Evolutionary conservation across 805 yeast species (phyloP), one percentile per base, ranked within the genome.

Genomic region (Spathaspora girioi): DNA sequence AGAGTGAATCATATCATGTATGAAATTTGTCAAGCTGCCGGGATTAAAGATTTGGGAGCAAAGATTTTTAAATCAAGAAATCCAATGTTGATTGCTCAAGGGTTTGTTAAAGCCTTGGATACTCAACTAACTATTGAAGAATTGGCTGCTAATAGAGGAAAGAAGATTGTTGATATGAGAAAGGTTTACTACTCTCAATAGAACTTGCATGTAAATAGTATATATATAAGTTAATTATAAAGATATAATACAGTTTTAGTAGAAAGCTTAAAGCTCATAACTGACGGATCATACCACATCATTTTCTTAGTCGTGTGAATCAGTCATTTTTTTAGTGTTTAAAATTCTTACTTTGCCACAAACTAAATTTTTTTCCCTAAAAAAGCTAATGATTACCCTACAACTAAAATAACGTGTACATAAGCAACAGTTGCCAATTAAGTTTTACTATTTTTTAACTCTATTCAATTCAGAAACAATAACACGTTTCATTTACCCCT

Each of bases 41-140:
- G 99, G 56, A 90, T 94, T 68, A 88, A 87, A 69, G 99, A 94
- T 71, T 75, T 94, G 62, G 82, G 91, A 61, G 97, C 96, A 4
- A 93, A 93, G 65, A 88, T 93, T 46, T 89, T 87, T 76, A 86
- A 91, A 63, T 89, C 97, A 38, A 83, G 98, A 77, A 94, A 93
- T 73, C 86, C 87, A 48, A 90, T 94, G 96, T 92, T 92, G 69
- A 96, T 92, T 46, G 89, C 89, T 52, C 91, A 92, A 73, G 94
- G 93, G 43, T 81, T 92, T 48, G 77, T 92, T 53, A 96, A 89
- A 67, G 97, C 97, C 1, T 79, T 94, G 57, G 76, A 79, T 48
- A 82, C 83, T 62, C 98, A 92, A 71, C 82, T 81, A 57, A 80
- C 96, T 1, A 78, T 89, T 60, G 96, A 89, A 61, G 96, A 91